Conservation (phyloP, 257 asterid species). For the Linaria vulgaris region DNA sequence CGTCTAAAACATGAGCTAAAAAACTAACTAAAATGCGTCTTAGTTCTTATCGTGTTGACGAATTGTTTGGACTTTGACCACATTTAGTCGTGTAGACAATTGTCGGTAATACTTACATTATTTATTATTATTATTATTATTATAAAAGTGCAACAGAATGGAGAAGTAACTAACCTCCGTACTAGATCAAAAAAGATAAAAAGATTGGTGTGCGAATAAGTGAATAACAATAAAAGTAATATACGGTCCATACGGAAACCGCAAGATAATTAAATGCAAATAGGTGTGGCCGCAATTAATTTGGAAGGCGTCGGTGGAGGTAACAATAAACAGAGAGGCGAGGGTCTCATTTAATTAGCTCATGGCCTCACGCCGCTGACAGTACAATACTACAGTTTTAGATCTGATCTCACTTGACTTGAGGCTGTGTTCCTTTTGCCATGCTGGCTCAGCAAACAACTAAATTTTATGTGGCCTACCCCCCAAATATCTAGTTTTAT, state of each 20-base stretch:
- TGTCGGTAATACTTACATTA: neutral
- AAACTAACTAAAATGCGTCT: no score
- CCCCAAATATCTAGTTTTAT: slow-evolving; percentile 10
- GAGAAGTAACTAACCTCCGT: neutral
- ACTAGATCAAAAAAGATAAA: slow-evolving; percentile 1
- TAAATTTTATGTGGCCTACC: slow-evolving; percentile 23
- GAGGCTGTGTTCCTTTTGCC: slow-evolving; percentile 25
- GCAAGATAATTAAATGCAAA: slow-evolving; percentile 23
- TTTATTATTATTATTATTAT: no score
- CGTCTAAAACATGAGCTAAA: no score
- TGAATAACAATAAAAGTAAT: neutral
- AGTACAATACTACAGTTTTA: slow-evolving; percentile 17
- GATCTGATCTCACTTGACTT: slow-evolving; percentile 26
- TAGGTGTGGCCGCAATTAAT: slow-evolving; percentile 22
- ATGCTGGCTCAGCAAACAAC: slow-evolving; percentile 27
- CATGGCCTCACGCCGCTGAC: slow-evolving; percentile 17
- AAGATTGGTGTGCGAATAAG: neutral
- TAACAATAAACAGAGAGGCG: slow-evolving; percentile 8
- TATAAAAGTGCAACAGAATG: no score
- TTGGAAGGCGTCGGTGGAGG: slow-evolving; percentile 51
- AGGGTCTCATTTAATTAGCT: slow-evolving; percentile 34
- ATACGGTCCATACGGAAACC: slow-evolving; percentile 26
- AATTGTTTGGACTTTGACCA: no score
- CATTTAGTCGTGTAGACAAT: neutral
- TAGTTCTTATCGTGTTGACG: no score